Percentiles rank a stretch among this genome's conserved stretches.
Conservation (phyloP, 257 asterid genomes). For the Cynanchum wilfordii region DNA sequence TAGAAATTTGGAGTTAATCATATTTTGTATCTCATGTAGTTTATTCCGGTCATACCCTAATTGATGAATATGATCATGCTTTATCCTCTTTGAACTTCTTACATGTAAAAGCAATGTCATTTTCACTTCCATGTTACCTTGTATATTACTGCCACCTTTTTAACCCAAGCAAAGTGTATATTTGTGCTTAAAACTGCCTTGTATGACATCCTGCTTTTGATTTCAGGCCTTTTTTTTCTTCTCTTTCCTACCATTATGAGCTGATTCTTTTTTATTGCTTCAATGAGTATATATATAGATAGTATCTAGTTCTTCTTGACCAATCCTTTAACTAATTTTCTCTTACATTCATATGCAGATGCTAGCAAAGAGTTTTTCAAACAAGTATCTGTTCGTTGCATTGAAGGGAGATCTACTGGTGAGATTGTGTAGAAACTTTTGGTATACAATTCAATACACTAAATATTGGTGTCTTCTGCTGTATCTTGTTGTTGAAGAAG, state of each 20-base stretch:
- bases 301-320: not conserved
- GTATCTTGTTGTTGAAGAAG: not conserved
- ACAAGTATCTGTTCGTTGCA: conserved; percentile 26
- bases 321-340: not conserved
- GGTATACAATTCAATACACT: not conserved
- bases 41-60: not conserved
- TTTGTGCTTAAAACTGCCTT: not conserved
- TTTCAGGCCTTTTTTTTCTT: not conserved
- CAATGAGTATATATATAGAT: not conserved
- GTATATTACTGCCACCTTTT: not conserved
- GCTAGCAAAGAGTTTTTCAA: conserved; percentile 39
- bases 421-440: conserved; percentile 14
- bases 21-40: not conserved
- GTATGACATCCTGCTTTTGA: not conserved
- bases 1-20: not conserved
- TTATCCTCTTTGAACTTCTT: not conserved
- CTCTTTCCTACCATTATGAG: not conserved
- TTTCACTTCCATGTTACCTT: not conserved
- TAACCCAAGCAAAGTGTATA: not conserved
- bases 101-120: not conserved
- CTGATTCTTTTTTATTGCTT: not conserved
- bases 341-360: conserved; percentile 24
- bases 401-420: conserved; percentile 33
- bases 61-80: not conserved
- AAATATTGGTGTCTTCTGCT: not conserved